phyloP scores from a whole-genome alignment of 2,329 filamentous ascomycete genomes.

The Hirsutella thompsonii region DNA sequence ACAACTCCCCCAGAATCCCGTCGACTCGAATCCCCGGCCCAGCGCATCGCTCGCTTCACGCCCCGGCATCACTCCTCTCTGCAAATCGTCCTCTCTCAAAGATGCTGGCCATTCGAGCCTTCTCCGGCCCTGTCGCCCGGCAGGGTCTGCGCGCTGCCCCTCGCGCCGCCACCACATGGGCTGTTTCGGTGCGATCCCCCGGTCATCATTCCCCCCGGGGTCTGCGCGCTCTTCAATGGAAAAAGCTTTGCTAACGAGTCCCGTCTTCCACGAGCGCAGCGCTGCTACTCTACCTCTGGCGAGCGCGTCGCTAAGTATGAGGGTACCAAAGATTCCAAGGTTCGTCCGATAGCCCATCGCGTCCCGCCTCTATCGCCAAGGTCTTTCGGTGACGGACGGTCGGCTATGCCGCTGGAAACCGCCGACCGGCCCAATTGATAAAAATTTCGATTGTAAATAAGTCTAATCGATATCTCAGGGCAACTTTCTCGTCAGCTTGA shows the following conservation, averaged over 20 bases:
- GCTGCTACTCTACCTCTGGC: conserved; percentile 51
- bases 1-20: background rate
- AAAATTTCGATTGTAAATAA: background rate
- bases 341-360: conserved; percentile 32
- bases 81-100: too few species aligned
- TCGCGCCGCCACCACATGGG: conserved; percentile 33
- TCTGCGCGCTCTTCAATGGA: too few species aligned
- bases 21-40: background rate
- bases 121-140: conserved; percentile 61
- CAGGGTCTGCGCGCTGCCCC: conserved; percentile 65
- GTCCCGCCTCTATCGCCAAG: background rate
- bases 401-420: background rate
- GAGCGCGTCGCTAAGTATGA: conserved; percentile 86
- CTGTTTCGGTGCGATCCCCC: conserved; percentile 18
- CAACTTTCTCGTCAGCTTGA: conserved; percentile 90
- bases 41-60: background rate
- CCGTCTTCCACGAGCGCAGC: conserved; percentile 28
- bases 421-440: background rate
- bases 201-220: conserved; percentile 20
- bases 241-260: background rate
- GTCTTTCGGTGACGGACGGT: too few species aligned
- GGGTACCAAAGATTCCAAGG: conserved; percentile 76
- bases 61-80: conserved; percentile 11
- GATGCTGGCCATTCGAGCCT: conserved; percentile 75
- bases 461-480: conserved; percentile 41